A percentile compares a stretch with the other conserved stretches of the same genome.
Evolutionary conservation across 768 basidiomycete species (phyloP).

Genomic region (Leccinellum rugosiceps): DNA sequence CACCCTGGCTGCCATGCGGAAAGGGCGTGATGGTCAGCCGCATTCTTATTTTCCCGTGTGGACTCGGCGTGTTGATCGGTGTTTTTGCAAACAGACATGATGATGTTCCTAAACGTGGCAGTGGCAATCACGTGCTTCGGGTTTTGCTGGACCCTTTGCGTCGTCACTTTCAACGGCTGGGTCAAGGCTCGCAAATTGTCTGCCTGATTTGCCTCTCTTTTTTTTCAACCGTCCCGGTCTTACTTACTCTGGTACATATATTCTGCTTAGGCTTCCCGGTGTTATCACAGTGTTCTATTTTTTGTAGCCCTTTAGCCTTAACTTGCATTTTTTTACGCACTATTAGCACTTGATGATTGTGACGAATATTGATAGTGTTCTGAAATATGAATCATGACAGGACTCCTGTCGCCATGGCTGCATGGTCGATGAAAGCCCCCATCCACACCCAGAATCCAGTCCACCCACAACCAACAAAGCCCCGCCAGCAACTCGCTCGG

Average conservation of each 20-base stretch:
- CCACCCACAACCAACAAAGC: constrained; percentile 87
- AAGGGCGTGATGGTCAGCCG: constrained; percentile 72
- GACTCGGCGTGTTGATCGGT: constrained; percentile 4
- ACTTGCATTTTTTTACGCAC: neutral
- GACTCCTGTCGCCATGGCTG: constrained; percentile 16
- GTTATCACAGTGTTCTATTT: neutral
- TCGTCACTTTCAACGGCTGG: constrained; percentile 84
- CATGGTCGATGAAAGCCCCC: constrained; percentile 74
- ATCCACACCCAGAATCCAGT: constrained; percentile 86
- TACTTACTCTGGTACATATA: neutral
- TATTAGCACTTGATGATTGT: neutral
- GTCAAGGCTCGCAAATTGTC: constrained; percentile 46
- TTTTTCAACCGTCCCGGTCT: neutral
- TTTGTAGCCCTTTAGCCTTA: neutral
- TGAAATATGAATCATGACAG: neutral
- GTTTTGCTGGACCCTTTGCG: constrained; percentile 76
- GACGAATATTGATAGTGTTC: neutral
- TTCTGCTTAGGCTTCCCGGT: neutral
- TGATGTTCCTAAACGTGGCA: constrained; percentile 86
- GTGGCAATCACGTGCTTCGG: constrained; percentile 84
- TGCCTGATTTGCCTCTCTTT: neutral
- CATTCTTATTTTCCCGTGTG: neutral
- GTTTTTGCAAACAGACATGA: constrained; percentile 51
- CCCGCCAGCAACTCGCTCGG: constrained; percentile 82
- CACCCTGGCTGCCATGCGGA: constrained; percentile 87